Evolutionary conservation across 2,329 filamentous ascomycete species (phyloP), one percentile per base, ranked within the genome.

Genomic region (Hypoxylon sp.): DNA sequence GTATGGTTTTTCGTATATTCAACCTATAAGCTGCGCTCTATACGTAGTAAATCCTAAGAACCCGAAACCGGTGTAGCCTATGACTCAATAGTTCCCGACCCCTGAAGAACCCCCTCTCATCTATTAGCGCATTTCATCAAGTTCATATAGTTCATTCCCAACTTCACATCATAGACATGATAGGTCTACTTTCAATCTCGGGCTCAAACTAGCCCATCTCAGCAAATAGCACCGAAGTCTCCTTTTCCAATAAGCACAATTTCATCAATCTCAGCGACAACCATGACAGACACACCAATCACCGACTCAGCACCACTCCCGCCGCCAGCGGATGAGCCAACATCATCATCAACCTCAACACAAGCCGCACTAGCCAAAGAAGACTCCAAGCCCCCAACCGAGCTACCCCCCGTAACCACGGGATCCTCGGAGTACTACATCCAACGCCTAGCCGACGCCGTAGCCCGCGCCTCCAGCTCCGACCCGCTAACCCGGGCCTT

Each of bases 351-450:
- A 9, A 25, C 21, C 9, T 5, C n/a, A 12, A 6, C 30, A 4
- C 15, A 8, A n/a, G 13, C 6, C 7, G 13, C 23, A 2, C 13
- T 19, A n/a, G 11, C 26, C 3, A 8, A 12, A 2, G 23, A 34
- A 7, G n/a, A 30, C 5, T 19, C 26, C 15, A 29, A 34, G 5
- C 15, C 11, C 5, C 23, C 32, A 7, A 5, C 42, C 5, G 23
- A 13, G 19, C 52, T 53, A 5, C 52, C 52, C 3, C 49, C 41
- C 13, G 44, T 55, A 2, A 59, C 55, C 13, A 57, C 47, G 1
- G 55, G 54, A 27, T 57, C 50, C 7, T 57, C 51, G 5, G 49
- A 52, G 15, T 6, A 17, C 30, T 51, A 62, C 47, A 34, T 58
- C 40, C 30, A 40, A 3, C 20, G 52, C 9, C 34, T 49, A 25